Percentiles rank a stretch among this genome's conserved stretches.
Evolutionary conservation across 352 stramenopile species (phyloP).

Genomic region (Phytopythium vexans): DNA sequence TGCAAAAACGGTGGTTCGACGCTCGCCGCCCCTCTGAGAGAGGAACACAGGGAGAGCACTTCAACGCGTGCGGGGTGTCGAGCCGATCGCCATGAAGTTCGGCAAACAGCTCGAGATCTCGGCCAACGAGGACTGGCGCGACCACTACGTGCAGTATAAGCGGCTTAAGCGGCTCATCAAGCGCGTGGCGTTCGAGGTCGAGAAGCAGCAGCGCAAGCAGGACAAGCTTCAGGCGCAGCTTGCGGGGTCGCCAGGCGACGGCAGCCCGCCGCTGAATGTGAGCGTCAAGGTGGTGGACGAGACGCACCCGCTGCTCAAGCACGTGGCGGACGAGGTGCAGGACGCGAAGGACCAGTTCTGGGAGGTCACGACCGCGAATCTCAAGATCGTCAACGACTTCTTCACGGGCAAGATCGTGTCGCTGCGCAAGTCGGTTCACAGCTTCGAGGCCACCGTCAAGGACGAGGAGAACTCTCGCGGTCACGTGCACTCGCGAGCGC

Average conservation of each 20-base stretch:
- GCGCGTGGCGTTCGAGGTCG: slow-evolving; percentile 85
- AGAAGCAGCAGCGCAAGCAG: slow-evolving; percentile 75
- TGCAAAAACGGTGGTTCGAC: neutral
- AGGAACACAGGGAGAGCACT: neutral
- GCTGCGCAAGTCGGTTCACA: slow-evolving; percentile 60
- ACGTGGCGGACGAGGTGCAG: slow-evolving; percentile 55
- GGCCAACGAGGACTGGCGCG: slow-evolving; percentile 85
- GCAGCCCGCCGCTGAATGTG: slow-evolving; percentile 2
- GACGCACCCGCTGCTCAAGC: slow-evolving; percentile 51
- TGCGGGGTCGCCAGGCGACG: slow-evolving; percentile 6
- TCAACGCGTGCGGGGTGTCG: too few species aligned
- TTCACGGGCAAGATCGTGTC: slow-evolving; percentile 68
- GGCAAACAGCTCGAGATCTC: slow-evolving; percentile 91
- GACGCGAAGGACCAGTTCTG: slow-evolving; percentile 83
- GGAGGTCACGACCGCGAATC: slow-evolving; percentile 72
- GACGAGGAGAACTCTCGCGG: slow-evolving; percentile 72
- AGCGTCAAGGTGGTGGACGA: slow-evolving; percentile 48
- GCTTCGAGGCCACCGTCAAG: slow-evolving; percentile 67
- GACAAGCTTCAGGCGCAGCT: slow-evolving; percentile 64
- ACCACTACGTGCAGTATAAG: slow-evolving; percentile 92
- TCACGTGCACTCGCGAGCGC: slow-evolving; percentile 67
- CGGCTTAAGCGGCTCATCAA: slow-evolving; percentile 90
- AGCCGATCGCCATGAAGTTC: slow-evolving; percentile 82
- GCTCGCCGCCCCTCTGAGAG: neutral
- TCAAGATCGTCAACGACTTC: slow-evolving; percentile 86